A percentile compares a stretch with the other conserved stretches of the same genome.
These are phyloP conservation scores for Coemansia sp. DNA, from an alignment of 192 early-diverging fungal species.

Conservation along the genomic window DNA sequence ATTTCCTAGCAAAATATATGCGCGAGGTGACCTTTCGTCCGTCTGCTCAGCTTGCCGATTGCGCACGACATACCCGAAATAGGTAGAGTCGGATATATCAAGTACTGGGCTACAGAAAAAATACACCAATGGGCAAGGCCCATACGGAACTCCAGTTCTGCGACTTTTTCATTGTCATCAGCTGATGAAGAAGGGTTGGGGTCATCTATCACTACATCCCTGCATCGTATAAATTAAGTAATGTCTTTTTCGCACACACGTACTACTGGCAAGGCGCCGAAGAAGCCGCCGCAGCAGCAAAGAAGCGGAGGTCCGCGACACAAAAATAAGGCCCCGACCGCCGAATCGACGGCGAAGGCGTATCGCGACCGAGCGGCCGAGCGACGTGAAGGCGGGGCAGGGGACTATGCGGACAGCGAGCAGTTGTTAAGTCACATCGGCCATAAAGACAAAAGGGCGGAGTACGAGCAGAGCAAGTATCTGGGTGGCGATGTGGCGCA, in stretches of 20 bases:
- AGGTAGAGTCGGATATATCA: neutral
- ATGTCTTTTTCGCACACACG: neutral
- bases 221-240: neutral
- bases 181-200: neutral
- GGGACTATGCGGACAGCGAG: neutral
- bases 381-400: conserved; percentile 63
- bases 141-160: neutral
- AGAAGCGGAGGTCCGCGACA: conserved; percentile 9
- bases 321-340: neutral
- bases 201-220: neutral
- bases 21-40: neutral
- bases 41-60: conserved; percentile 1
- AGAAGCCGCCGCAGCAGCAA: neutral
- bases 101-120: neutral
- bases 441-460: neutral
- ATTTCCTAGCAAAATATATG: neutral
- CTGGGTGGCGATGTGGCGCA: conserved; percentile 84
- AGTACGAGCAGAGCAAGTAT: conserved; percentile 83
- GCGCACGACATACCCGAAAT: neutral
- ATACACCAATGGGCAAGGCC: neutral
- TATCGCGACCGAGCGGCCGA: conserved; percentile 95
- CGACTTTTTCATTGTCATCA: neutral
- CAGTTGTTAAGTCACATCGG: neutral
- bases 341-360: conserved; percentile 7
- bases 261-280: neutral